Evolutionary conservation across 805 yeast species (phyloP).

Genomic region (Kazachstania kunashirensis): DNA sequence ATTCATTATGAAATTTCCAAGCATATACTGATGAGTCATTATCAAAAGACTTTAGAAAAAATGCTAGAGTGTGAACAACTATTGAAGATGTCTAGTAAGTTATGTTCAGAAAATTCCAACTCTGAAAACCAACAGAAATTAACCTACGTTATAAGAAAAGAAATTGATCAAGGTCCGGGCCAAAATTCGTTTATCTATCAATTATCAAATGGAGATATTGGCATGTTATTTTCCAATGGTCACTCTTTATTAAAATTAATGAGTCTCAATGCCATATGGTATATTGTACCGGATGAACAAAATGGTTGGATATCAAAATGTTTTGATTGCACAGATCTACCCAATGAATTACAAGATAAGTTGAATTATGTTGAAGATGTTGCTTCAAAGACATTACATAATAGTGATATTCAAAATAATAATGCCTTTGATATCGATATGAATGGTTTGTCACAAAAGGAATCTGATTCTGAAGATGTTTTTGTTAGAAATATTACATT

Average conservation of each 20-base stretch:
- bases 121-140: not conserved
- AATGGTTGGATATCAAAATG: constrained; percentile 41
- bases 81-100: not conserved
- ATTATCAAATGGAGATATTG: constrained; percentile 73
- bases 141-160: not conserved
- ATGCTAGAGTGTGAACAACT: constrained; percentile 32
- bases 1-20: constrained; percentile 30
- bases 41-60: constrained; percentile 36
- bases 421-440: not conserved
- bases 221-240: constrained; percentile 82
- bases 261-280: constrained; percentile 51
- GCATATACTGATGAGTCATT: constrained; percentile 35
- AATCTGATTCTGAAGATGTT: constrained; percentile 44
- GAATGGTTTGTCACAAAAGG: constrained; percentile 34
- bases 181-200: constrained; percentile 43
- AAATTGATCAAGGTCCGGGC: not conserved
- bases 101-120: not conserved
- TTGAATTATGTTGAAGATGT: constrained; percentile 75
- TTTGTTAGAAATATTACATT: constrained; percentile 74
- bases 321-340: constrained; percentile 32
- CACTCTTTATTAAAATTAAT: constrained; percentile 62
- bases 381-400: constrained; percentile 56
- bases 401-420: not conserved
- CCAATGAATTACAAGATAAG: constrained; percentile 47
- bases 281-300: constrained; percentile 37